A percentile compares a stretch with the other conserved stretches of the same genome.
Conservation (phyloP, 441 rosid genomes). For the Bocquillonia castaneifolia region DNA sequence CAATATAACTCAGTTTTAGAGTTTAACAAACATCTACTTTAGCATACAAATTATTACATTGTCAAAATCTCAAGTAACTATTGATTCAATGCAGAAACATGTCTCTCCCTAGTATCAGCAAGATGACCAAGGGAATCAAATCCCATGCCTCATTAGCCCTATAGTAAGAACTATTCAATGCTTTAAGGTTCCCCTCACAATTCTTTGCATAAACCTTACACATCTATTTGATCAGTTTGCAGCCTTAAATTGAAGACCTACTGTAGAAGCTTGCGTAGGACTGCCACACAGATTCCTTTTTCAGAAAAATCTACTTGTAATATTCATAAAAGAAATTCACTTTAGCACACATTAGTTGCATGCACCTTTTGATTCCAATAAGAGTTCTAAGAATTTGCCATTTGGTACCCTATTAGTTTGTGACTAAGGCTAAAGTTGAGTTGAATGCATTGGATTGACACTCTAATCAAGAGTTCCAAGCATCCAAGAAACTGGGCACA, state of each 20-base stretch:
- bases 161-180: background rate
- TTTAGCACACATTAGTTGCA: constrained; percentile 3
- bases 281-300: background rate
- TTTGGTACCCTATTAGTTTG: background rate
- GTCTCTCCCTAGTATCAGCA: too few relatives aligned
- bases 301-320: too few relatives aligned
- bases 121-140: background rate
- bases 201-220: background rate
- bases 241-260: background rate
- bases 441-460: constrained; percentile 7
- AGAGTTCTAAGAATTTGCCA: background rate
- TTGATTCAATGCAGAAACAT: too few relatives aligned
- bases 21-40: too few relatives aligned
- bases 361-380: background rate
- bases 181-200: background rate
- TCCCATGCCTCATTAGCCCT: background rate
- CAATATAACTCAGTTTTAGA: too few relatives aligned
- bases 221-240: background rate
- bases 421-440: background rate
- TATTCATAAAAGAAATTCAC: background rate
- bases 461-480: constrained; percentile 9
- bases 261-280: background rate
- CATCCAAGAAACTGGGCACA: background rate
- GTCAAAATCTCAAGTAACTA: too few relatives aligned
- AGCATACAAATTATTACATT: too few relatives aligned